phyloP scores from a whole-genome alignment of 1,139 yeast genomes.

The Debaryomyces psychrophilus region DNA sequence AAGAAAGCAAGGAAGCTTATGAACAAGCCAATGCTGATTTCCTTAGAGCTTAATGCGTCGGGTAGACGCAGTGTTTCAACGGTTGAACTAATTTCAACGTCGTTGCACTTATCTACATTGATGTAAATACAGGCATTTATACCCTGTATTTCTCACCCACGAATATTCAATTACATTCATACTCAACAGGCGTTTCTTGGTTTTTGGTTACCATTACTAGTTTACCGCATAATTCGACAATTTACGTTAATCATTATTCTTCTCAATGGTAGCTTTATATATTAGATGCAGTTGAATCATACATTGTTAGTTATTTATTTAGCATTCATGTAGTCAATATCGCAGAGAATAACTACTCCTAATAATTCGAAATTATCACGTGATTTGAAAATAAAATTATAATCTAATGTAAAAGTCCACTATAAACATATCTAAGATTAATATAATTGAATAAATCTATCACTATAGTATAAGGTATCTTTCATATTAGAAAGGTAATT shows the following conservation, averaged over 20 bases:
- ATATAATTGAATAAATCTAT: neutral
- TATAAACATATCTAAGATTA: neutral
- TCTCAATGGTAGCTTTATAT: slow-evolving; percentile 1
- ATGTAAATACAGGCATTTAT: neutral
- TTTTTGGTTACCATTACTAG: slow-evolving; percentile 1
- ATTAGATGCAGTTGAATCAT: slow-evolving; percentile 1
- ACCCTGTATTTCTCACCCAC: neutral
- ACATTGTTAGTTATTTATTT: slow-evolving; percentile 3
- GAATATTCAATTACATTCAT: slow-evolving; percentile 3
- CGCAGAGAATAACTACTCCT: neutral
- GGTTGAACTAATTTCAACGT: neutral
- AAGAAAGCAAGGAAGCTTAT: slow-evolving; percentile 36
- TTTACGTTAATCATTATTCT: neutral
- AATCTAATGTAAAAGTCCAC: neutral
- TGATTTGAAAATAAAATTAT: neutral
- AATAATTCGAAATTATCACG: neutral
- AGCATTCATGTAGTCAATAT: neutral
- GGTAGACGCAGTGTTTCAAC: neutral
- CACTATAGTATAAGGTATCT: neutral
- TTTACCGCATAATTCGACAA: slow-evolving; percentile 3
- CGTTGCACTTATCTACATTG: neutral
- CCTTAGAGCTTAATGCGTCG: slow-evolving; percentile 29
- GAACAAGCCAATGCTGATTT: slow-evolving; percentile 42
- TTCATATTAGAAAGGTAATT: neutral
- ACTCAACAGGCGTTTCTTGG: neutral